These are phyloP conservation scores for Penicillium griseofulvum DNA, from an alignment of 2,329 filamentous ascomycete species.

Conservation along the genomic window DNA sequence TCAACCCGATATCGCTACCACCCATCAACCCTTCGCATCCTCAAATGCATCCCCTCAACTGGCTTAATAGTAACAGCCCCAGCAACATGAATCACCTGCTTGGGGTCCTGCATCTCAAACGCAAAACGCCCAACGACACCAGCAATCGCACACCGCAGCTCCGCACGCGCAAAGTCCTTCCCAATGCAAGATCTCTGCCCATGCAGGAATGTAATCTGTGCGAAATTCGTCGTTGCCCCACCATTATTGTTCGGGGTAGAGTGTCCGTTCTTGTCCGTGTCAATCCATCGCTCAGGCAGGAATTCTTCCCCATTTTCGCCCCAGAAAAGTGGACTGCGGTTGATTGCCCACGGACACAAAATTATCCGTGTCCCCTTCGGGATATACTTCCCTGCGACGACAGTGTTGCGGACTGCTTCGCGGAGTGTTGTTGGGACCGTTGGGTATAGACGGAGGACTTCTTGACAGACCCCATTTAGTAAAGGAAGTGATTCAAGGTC, in stretches of 20 bases:
- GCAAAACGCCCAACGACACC: conserved; percentile 37
- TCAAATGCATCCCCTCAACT: conserved; percentile 39
- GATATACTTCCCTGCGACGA: conserved; percentile 62
- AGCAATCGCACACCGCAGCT: conserved; percentile 41
- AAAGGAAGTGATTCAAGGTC: conserved; percentile 69
- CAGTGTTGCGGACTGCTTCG: conserved; percentile 44
- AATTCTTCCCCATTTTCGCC: conserved; percentile 70
- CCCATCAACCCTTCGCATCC: conserved; percentile 30
- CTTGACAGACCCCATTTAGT: conserved; percentile 73
- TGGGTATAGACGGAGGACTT: conserved; percentile 58
- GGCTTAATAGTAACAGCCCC: conserved; percentile 42
- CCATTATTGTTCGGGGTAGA: conserved; percentile 53
- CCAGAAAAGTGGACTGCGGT: conserved; percentile 69
- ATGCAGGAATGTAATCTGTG: conserved; percentile 42
- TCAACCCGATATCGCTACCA: conserved; percentile 24
- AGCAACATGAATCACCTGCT: conserved; percentile 35
- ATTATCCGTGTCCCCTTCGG: conserved; percentile 70
- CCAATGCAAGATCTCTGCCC: conserved; percentile 40
- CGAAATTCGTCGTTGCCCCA: conserved; percentile 39
- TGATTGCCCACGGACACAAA: conserved; percentile 66
- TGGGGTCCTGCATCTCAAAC: conserved; percentile 38
- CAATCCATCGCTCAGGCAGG: conserved; percentile 73
- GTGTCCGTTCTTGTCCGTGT: conserved; percentile 54
- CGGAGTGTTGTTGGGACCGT: conserved; percentile 43
- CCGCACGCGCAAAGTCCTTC: conserved; percentile 45